phyloP scores from a whole-genome alignment of 371 early-diverging fungal genomes.

The Smittium culicis region DNA sequence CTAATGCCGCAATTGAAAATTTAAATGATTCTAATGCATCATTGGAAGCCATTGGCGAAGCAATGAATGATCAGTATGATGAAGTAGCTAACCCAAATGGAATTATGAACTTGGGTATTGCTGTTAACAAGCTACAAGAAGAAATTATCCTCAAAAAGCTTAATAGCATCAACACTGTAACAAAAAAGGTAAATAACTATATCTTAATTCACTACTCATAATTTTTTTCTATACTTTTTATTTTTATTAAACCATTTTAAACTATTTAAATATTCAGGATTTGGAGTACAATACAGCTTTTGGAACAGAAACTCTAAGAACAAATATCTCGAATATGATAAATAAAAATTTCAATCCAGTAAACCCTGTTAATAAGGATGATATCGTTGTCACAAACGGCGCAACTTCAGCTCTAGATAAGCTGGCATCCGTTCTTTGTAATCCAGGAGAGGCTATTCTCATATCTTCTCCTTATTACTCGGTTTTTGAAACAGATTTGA shows the following conservation, averaged over 20 bases:
- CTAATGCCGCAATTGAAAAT: neutral
- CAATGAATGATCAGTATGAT: neutral
- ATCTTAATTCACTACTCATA: too few species aligned
- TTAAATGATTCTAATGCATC: neutral
- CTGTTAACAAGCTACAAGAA: conserved; percentile 8
- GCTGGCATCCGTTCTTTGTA: conserved; percentile 41
- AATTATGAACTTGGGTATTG: conserved; percentile 1
- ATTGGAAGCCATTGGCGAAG: neutral
- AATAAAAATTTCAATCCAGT: conserved; percentile 44
- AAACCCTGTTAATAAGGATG: conserved; percentile 28
- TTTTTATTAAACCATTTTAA: neutral
- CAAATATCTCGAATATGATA: conserved; percentile 34
- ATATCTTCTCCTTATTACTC: conserved; percentile 63
- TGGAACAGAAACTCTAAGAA: conserved; percentile 40
- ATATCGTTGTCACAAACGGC: conserved; percentile 52
- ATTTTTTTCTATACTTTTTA: too few species aligned
- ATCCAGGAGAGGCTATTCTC: conserved; percentile 58
- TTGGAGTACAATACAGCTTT: conserved; percentile 24
- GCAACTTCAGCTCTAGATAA: conserved; percentile 47
- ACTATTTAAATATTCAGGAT: conserved; percentile 12
- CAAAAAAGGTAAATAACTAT: neutral
- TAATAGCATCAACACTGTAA: neutral
- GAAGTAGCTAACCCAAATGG: neutral
- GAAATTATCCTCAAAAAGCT: neutral
- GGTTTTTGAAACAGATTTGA: conserved; percentile 49